Evolutionary conservation across 495 filamentous ascomycete species (phyloP).

Genomic region (Hapsidospora chrysogenum): DNA sequence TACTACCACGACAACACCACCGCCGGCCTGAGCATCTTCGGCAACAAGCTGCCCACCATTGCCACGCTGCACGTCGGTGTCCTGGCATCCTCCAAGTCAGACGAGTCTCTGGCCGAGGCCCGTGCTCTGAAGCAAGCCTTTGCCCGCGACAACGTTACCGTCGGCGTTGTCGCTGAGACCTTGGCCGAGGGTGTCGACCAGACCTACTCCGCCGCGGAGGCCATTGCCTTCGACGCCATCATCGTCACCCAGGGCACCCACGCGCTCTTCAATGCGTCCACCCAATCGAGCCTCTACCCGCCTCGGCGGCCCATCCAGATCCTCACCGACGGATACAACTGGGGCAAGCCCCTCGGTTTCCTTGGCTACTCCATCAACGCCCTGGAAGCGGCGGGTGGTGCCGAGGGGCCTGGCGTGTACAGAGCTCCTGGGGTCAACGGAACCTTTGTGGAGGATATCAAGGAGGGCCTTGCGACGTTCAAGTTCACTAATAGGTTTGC

Average conservation of each 20-base stretch:
- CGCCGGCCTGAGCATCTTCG: conserved; percentile 41
- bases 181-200: conserved; percentile 40
- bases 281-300: conserved; percentile 38
- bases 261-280: conserved; percentile 25
- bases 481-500: conserved; percentile 28
- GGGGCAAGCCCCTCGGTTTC: conserved; percentile 56
- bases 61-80: conserved; percentile 52
- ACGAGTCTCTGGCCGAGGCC: conserved; percentile 28
- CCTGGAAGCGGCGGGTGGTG: conserved; percentile 26
- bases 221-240: conserved; percentile 55
- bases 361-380: conserved; percentile 27
- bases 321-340: conserved; percentile 45
- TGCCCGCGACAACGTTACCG: conserved; percentile 27
- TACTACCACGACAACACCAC: conserved; percentile 63
- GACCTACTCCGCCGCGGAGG: conserved; percentile 57
- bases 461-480: conserved; percentile 46
- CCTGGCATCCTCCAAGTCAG: conserved; percentile 28
- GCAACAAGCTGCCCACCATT: conserved; percentile 36
- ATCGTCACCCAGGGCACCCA: conserved; percentile 42
- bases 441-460: conserved; percentile 28
- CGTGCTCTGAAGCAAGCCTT: conserved; percentile 28
- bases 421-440: conserved; percentile 13
- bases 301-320: conserved; percentile 47
- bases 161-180: conserved; percentile 45
- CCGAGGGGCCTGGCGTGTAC: conserved; percentile 34